phyloP scores from a whole-genome alignment of 169 alveolate species.

The Eimeria praecox region DNA sequence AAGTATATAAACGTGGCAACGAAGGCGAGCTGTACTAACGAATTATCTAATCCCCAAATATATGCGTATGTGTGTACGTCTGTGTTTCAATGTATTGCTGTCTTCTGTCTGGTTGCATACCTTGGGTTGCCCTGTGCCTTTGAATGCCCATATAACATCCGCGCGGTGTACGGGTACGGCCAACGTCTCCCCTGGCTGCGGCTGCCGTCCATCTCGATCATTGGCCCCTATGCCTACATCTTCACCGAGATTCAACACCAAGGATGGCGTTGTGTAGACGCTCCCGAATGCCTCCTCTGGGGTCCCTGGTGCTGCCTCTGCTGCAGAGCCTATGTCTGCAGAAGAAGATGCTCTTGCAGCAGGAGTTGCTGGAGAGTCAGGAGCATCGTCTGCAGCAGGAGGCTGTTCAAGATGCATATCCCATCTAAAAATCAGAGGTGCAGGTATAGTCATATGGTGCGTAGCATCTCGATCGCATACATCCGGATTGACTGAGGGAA shows the following conservation, averaged over 20 bases:
- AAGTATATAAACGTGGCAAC: too few species aligned
- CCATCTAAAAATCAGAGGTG: slow-evolving; percentile 40
- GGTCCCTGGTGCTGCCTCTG: neutral
- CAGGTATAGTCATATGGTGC: neutral
- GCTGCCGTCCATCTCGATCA: neutral
- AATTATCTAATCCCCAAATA: too few species aligned
- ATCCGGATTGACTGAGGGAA: slow-evolving; percentile 19
- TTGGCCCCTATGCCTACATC: slow-evolving; percentile 63
- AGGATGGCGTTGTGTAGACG: neutral
- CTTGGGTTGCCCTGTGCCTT: slow-evolving; percentile 72
- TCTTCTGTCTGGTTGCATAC: neutral
- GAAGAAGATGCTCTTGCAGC: neutral
- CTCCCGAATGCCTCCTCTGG: neutral
- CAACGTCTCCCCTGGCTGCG: slow-evolving; percentile 10
- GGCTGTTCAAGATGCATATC: neutral
- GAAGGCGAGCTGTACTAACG: too few species aligned
- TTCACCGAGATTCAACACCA: neutral
- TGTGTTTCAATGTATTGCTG: neutral
- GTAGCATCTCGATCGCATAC: slow-evolving; percentile 41
- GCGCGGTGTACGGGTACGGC: slow-evolving; percentile 63
- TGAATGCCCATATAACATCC: slow-evolving; percentile 66
- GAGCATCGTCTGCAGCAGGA: neutral
- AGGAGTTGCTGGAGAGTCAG: neutral
- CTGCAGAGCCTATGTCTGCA: neutral
- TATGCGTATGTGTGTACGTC: too few species aligned